phyloP scores from a whole-genome alignment of 495 filamentous ascomycete species.

The Copromyces sp. region DNA sequence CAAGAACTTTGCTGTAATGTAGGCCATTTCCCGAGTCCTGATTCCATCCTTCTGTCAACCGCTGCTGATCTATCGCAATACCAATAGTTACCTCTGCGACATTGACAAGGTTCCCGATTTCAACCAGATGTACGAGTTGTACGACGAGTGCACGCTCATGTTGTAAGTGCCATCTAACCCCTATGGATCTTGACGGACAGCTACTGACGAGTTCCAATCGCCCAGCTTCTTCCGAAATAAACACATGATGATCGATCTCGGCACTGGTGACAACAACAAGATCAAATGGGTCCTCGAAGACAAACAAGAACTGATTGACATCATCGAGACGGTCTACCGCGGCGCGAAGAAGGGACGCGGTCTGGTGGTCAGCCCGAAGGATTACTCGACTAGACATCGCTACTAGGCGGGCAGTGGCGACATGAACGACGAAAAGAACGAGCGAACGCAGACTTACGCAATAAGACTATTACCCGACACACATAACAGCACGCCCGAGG shows the following conservation, averaged over 20 bases:
- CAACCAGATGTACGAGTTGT: slow-evolving; percentile 85
- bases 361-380: slow-evolving; percentile 93
- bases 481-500: not conserved
- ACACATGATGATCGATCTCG: slow-evolving; percentile 98
- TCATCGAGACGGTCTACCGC: slow-evolving; percentile 94
- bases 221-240: slow-evolving; percentile 85
- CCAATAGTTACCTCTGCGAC: slow-evolving; percentile 70
- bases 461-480: not conserved
- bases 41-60: not conserved
- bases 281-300: slow-evolving; percentile 92
- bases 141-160: slow-evolving; percentile 63
- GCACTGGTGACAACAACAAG: slow-evolving; percentile 98
- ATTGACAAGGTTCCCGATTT: slow-evolving; percentile 94
- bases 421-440: not conserved
- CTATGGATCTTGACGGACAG: not conserved
- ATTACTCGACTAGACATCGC: slow-evolving; percentile 76
- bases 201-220: slow-evolving; percentile 24
- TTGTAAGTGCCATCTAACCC: not conserved
- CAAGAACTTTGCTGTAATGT: slow-evolving; percentile 83
- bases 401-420: slow-evolving; percentile 41
- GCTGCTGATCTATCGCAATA: not conserved
- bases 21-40: not conserved
- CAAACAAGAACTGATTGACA: slow-evolving; percentile 98
- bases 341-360: slow-evolving; percentile 95
- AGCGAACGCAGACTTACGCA: not conserved